Evolutionary conservation across 257 asterid genomes (phyloP).

Genomic region (Parsonsia alboflavescens): DNA sequence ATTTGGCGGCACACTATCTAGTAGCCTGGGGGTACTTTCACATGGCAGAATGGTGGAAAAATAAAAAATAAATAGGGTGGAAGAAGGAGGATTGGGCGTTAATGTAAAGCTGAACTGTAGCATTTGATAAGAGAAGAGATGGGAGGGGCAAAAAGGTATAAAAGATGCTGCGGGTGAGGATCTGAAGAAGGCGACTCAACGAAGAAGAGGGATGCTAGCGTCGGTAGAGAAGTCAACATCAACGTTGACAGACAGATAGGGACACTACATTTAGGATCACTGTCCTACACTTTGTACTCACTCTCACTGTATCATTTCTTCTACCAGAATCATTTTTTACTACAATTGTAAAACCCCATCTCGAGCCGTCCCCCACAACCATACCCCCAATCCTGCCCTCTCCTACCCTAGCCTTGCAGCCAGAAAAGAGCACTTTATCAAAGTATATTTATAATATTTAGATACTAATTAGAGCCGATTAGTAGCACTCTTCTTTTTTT

Average conservation of each 20-base stretch:
- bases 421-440: too few relatives aligned
- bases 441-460: too few relatives aligned
- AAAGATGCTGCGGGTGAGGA: slow-evolving; percentile 17
- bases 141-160: slow-evolving; percentile 24
- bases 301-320: not conserved
- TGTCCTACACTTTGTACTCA: slow-evolving; percentile 2
- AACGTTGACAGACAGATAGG: slow-evolving; percentile 13
- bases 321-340: too few relatives aligned
- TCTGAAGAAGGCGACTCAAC: slow-evolving; percentile 31
- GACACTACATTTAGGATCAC: slow-evolving; percentile 13
- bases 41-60: not conserved
- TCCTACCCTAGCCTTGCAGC: too few relatives aligned
- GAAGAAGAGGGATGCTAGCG: slow-evolving; percentile 4
- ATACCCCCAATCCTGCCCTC: too few relatives aligned
- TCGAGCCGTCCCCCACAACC: too few relatives aligned
- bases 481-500: too few relatives aligned
- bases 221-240: slow-evolving; percentile 47
- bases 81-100: not conserved
- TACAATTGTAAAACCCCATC: too few relatives aligned
- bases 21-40: too few relatives aligned
- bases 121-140: not conserved
- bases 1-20: too few relatives aligned
- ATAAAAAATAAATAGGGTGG: not conserved
- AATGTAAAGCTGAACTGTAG: not conserved
- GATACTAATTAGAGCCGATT: too few relatives aligned